These are phyloP conservation scores for Leishmania martiniquensis DNA, from an alignment of 208 protist species.

Conservation along the genomic window DNA sequence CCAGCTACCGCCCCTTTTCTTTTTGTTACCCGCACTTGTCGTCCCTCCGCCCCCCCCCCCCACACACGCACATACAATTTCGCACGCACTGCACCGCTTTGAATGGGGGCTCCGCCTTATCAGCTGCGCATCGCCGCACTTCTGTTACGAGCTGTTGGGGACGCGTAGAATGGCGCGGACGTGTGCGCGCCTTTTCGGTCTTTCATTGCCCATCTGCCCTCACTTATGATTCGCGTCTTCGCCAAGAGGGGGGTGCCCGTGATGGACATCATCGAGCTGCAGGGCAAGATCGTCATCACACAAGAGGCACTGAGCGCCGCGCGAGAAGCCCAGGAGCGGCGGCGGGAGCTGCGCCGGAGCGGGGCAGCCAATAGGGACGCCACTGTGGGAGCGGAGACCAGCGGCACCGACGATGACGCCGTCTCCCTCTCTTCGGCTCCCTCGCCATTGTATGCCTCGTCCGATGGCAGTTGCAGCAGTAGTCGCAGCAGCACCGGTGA, in stretches of 20 bases:
- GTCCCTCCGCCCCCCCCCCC: background rate
- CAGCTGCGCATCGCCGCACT: no score
- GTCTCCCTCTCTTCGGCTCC: background rate
- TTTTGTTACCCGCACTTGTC: background rate
- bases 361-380: background rate
- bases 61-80: background rate
- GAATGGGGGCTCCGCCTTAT: no score
- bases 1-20: background rate
- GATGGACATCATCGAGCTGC: slow-evolving; percentile 78
- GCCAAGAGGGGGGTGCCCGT: slow-evolving; percentile 33
- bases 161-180: background rate
- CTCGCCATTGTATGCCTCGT: background rate
- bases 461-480: background rate
- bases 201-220: background rate
- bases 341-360: background rate
- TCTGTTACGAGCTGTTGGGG: no score
- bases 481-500: background rate
- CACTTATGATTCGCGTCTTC: slow-evolving; percentile 65
- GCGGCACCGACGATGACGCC: background rate
- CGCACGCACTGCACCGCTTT: background rate
- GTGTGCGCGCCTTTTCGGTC: background rate
- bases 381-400: background rate
- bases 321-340: slow-evolving; percentile 7
- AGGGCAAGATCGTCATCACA: slow-evolving; percentile 60
- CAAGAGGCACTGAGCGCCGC: slow-evolving; percentile 34